phyloP scores from a whole-genome alignment of 2,329 filamentous ascomycete genomes.

The Pseudocercospora pini-densiflorae region DNA sequence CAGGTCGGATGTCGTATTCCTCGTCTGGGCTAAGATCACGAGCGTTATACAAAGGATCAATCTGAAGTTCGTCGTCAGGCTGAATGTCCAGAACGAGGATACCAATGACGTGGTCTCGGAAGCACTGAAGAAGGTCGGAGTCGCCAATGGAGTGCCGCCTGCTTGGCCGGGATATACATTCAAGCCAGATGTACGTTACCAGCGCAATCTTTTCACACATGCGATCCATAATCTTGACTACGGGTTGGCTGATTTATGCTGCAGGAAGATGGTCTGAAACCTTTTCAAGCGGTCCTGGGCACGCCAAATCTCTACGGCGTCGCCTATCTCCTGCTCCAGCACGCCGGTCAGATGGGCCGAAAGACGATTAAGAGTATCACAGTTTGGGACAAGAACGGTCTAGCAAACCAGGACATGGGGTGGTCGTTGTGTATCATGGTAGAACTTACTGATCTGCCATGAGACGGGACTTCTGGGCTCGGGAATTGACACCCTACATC shows the following conservation, averaged over 20 bases:
- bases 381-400: conserved; percentile 8
- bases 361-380: conserved; percentile 7
- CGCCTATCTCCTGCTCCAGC: conserved; percentile 10
- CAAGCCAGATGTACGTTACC: conserved; percentile 6
- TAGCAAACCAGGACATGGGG: conserved; percentile 11
- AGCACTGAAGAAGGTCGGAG: conserved; percentile 20
- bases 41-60: neutral
- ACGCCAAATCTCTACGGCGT: conserved; percentile 11
- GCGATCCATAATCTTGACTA: neutral
- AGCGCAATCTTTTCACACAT: neutral
- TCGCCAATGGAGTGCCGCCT: conserved; percentile 12
- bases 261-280: neutral
- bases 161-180: conserved; percentile 23
- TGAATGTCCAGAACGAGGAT: conserved; percentile 21
- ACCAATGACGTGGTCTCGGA: conserved; percentile 18
- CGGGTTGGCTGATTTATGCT: neutral
- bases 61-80: conserved; percentile 13
- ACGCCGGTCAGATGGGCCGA: neutral
- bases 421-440: conserved; percentile 11
- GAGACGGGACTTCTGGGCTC: neutral
- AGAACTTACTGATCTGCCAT: neutral
- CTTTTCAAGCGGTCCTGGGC: conserved; percentile 9
- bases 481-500: neutral
- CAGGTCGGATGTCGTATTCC: conserved; percentile 21
- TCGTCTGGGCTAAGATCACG: conserved; percentile 20